These are phyloP conservation scores for Urochloa ruziziensis DNA, from an alignment of 176 grass and related monocot species.

Conservation along the genomic window DNA sequence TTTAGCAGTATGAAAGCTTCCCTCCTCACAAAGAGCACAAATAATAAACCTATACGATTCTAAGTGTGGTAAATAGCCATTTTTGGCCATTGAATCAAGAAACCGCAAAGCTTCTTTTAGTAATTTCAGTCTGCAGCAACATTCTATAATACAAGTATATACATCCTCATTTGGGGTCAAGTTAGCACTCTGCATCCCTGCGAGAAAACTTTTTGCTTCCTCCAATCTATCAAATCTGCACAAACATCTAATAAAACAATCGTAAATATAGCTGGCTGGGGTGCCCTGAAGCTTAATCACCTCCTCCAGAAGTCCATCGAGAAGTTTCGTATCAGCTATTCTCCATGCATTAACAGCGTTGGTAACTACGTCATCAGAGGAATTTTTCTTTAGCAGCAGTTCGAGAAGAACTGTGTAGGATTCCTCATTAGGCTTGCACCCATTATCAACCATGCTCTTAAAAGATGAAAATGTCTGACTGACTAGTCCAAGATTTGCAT, in stretches of 20 bases:
- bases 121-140: slow-evolving; percentile 67
- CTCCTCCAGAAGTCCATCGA: slow-evolving; percentile 54
- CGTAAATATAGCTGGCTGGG: slow-evolving; percentile 40
- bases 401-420: slow-evolving; percentile 62
- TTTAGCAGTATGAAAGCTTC: slow-evolving; percentile 58
- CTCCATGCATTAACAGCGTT: slow-evolving; percentile 54
- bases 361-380: slow-evolving; percentile 18
- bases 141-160: slow-evolving; percentile 66
- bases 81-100: slow-evolving; percentile 67
- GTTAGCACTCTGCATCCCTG: slow-evolving; percentile 48
- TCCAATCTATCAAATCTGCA: slow-evolving; percentile 71
- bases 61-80: slow-evolving; percentile 62
- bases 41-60: slow-evolving; percentile 71
- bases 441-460: slow-evolving; percentile 54
- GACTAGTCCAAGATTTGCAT: slow-evolving; percentile 51
- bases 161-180: slow-evolving; percentile 57
- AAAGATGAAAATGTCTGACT: slow-evolving; percentile 61
- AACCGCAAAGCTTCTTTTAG: slow-evolving; percentile 65
- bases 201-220: slow-evolving; percentile 61
- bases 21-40: slow-evolving; percentile 69
- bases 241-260: slow-evolving; percentile 55
- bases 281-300: slow-evolving; percentile 48
- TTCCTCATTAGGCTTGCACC: slow-evolving; percentile 68
- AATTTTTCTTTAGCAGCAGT: slow-evolving; percentile 59
- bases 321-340: slow-evolving; percentile 41